Base-by-base conservation (phyloP, 2,329 filamentous ascomycete genomes). In the Exophiala sp. region DNA sequence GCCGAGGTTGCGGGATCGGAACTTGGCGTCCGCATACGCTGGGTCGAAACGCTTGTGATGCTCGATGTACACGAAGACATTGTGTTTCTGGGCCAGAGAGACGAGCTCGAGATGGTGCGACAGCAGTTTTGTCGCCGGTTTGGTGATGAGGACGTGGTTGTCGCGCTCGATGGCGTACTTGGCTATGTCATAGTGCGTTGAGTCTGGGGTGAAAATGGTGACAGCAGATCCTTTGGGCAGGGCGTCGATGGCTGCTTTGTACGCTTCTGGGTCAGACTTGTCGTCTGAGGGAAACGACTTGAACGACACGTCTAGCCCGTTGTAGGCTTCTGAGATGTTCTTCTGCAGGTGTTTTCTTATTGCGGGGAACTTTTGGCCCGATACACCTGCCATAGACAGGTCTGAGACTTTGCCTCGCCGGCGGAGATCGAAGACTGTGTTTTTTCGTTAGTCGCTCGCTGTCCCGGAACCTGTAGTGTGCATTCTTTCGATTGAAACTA, bases 11-110 rank as follows among this genome's bases (percentile, higher is more conserved):
- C 89, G 89, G 64, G 87, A 85, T 46, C 86, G 83, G 55, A 61
- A 60, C 39, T 50, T 44, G 11, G 92, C 92, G 70, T 96, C 91
- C 11, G 89, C 84, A 75, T 96, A 96, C 18, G 90, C 90, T 1
- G 91, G 91, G 70, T 96, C 91, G 74, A 86, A 96, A 54, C 92
- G 89, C 78, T 96, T 96, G 81, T 96, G 91, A 75, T 96, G 91
- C 79, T 96, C 91, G 65, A 96, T 80, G 75, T 89, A 96, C 61
- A 96, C 90, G 69, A 91, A 92, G 54, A 96, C 91, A 61, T 85
- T 84, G 70, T 88, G 76, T 68, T 88, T 84, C 60, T 80, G 78
- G 5, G 89, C 84, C 20, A 85, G 88, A 47, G 81, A 81, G 52
- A 95, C 78, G 12, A 96, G 84, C 33, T 84, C 74, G 60, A 88